Base-by-base conservation (phyloP, 1,284 basidiomycete species). In the Ganoderma meredithae region DNA sequence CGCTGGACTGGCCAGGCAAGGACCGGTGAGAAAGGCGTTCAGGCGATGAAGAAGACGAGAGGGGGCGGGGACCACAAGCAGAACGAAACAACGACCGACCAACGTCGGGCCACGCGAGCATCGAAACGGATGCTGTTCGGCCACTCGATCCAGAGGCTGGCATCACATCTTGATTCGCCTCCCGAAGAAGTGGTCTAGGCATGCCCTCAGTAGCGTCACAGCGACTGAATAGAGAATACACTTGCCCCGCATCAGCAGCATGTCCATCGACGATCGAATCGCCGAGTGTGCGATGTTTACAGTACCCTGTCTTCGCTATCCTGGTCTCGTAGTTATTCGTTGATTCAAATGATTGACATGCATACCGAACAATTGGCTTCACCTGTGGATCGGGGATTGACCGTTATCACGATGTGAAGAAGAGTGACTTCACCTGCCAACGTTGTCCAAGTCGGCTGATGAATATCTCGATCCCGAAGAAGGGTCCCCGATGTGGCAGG, bases 1-100 rank as follows among this genome's bases (percentile, higher is more conserved):
- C 77, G 60, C 56, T 59, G 72, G 47, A 55, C 67, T 63, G 66
- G 69, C 63, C 47, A 60, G 62, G 58, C 64, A 64, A 59, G 76
- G 68, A 63, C 69, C 69, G 63, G 49, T 72, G 72, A 10, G 36
- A 25, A 44, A 15, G 43, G 22, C 5, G 27, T 41, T 10, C 25
- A 62, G 19, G 22, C 27, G 33, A 41, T 8, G 31, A n/a, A 31
- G 60, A 22, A 9, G 4, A 33, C 13, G 3, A 31, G 27, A 31
- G 27, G 27, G 36, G n/a, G 31, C 62, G 47, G 64, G 43, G 36
- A n/a, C 55, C 58, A 49, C 66, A 56, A 33, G 62, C 47, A 63
- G 65, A 60, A 44, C 64, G 13, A 41, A 33, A 17, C n/a, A 64
- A 6, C 19, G 49, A 27, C 64, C 22, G 53, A 40, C 31, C 27